Conservation (phyloP, 257 asterid species). For the Perilla frutescens region DNA sequence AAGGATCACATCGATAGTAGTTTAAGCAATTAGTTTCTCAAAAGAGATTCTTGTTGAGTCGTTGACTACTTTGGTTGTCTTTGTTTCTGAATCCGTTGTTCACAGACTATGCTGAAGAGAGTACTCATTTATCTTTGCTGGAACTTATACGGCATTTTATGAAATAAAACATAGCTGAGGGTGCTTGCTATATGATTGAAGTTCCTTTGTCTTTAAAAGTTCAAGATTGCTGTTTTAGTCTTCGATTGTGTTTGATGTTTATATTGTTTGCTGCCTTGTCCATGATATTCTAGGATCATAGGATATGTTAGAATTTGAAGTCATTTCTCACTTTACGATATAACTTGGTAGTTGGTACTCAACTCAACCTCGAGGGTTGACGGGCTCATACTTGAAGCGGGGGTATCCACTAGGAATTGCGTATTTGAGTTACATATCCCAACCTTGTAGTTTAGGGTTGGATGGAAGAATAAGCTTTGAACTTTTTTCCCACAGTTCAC, state of each 20-base stretch:
- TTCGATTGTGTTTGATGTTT: conserved; percentile 12
- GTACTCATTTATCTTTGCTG: not conserved
- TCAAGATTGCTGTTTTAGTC: not conserved
- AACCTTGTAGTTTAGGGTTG: conserved; percentile 2
- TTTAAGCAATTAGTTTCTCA: not conserved
- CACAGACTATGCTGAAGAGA: not conserved
- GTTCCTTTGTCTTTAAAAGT: not conserved
- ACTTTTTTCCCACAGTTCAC: not conserved
- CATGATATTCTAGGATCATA: not conserved
- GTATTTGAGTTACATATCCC: not conserved
- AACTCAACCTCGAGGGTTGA: not conserved
- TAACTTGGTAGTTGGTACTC: not conserved
- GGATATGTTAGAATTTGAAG: not conserved
- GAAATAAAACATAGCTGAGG: not conserved
- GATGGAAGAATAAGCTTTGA: conserved; percentile 13
- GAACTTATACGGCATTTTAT: not conserved
- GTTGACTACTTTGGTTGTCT: not conserved
- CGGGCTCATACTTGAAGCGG: not conserved
- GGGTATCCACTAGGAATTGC: not conserved
- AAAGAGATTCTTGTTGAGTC: not conserved
- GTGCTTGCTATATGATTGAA: not conserved
- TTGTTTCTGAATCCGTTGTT: not conserved
- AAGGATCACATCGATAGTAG: not conserved
- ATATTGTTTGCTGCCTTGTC: not conserved
- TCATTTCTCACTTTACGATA: not conserved